phyloP scores from a whole-genome alignment of 176 grass and related monocot species.

The Panicum miliaceum region DNA sequence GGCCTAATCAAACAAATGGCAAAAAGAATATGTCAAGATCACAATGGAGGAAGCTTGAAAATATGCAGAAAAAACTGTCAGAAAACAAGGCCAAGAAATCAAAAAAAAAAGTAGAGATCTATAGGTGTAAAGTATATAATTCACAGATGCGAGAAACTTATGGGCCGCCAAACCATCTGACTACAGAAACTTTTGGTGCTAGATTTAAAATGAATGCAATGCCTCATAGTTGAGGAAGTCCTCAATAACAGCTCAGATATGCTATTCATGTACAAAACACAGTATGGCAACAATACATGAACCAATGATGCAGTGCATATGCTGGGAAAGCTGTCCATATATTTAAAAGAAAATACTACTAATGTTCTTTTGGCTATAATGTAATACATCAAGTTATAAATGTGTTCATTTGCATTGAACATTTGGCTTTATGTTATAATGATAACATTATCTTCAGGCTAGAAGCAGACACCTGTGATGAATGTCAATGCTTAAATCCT shows the following conservation, averaged over 20 bases:
- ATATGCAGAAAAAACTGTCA: not conserved
- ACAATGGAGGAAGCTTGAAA: not conserved
- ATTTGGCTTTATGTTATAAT: not conserved
- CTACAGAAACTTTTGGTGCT: not conserved
- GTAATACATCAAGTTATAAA: not conserved
- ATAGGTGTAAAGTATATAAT: not conserved
- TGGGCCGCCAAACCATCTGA: not conserved
- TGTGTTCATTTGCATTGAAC: not conserved
- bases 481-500: not conserved
- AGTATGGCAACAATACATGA: not conserved
- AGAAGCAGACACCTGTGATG: not conserved
- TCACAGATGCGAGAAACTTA: not conserved
- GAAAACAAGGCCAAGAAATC: not conserved
- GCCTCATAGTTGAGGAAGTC: not conserved
- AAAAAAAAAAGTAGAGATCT: not conserved
- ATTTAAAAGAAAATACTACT: not conserved
- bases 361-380: not conserved
- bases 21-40: conserved; percentile 19
- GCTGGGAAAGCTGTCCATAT: not conserved
- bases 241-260: not conserved
- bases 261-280: not conserved
- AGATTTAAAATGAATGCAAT: conserved; percentile 17
- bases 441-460: not conserved
- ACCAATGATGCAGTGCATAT: not conserved
- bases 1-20: conserved; percentile 62